Base-by-base conservation (phyloP, 2,329 filamentous ascomycete genomes). In the Geosmithia putterillii region DNA sequence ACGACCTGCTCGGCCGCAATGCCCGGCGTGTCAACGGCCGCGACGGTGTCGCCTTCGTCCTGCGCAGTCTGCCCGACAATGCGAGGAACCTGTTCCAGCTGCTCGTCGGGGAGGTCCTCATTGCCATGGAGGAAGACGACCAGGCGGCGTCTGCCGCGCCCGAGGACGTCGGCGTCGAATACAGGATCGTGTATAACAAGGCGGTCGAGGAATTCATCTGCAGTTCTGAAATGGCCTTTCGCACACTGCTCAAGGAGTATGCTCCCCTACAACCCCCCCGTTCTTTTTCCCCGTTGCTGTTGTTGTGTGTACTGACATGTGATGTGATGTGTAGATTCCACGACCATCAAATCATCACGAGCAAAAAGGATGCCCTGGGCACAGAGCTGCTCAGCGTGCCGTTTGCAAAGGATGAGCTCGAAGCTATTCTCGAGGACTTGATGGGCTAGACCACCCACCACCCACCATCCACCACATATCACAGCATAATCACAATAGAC, bases 171-270 rank as follows among this genome's bases (percentile, higher is more conserved):
- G 88, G 85, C 0, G 79, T 98, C 15, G 90, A 96, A 64, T 96
- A 95, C 59, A 74, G 87, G 19, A 81, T 87, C 52, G 62, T 98
- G 50, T 98, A 96, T 57, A 88, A 94, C 58, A 95, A 95, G 66
- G 89, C 92, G 2, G 83, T 90, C 5, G 89, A 95, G 63, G 88
- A 95, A 57, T 96, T 98, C 60, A 92, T 98, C 41, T 95, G 90
- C 60, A 92, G 86, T 52, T 95, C 85, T 47, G 92, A 96, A 65
- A 88, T 96, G 75, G 88, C 86, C 48, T 96, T 96, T 66, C 75
- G 92, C 47, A 95, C 89, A 21, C 61, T 98, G 57, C 64, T 98
- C 48, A 96, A 96, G 65, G 92, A 98, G 74, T 92, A 63, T 25
- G 78, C 64, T 39, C 41, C 38, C 12, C 19, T 20, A 2, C 35